These are phyloP conservation scores for Aspergillus oerlinghausenensis DNA, from an alignment of 2,329 filamentous ascomycete species.

Conservation along the genomic window DNA sequence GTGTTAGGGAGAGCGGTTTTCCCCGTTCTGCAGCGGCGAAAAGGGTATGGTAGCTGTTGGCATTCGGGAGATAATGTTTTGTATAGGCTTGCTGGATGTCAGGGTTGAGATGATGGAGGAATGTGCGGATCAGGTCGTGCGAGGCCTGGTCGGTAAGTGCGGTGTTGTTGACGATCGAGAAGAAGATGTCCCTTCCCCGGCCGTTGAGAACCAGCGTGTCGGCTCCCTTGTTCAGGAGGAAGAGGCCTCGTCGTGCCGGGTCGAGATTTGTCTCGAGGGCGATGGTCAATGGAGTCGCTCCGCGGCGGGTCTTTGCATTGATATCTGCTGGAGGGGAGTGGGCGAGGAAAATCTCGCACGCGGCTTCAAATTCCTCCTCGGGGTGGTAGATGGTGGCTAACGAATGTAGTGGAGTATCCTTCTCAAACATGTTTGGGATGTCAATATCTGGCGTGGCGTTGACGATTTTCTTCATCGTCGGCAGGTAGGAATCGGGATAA, in stretches of 20 bases:
- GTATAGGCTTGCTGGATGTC: slow-evolving; percentile 12
- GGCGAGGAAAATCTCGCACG: slow-evolving; percentile 17
- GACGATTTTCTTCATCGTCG: slow-evolving; percentile 14
- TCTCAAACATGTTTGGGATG: slow-evolving; percentile 12
- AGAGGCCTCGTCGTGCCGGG: slow-evolving; percentile 14
- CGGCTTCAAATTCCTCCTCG: slow-evolving; percentile 21
- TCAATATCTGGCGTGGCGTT: slow-evolving; percentile 13
- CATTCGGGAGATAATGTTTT: slow-evolving; percentile 12
- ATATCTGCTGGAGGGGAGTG: slow-evolving; percentile 15
- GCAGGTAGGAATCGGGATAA: slow-evolving; percentile 20
- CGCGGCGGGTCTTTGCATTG: slow-evolving; percentile 14
- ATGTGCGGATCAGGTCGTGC: slow-evolving; percentile 16
- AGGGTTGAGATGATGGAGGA: slow-evolving; percentile 12
- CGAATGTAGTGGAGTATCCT: slow-evolving; percentile 21
- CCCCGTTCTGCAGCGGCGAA: slow-evolving; percentile 14
- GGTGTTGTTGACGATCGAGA: slow-evolving; percentile 16
- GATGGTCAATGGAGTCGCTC: slow-evolving; percentile 18
- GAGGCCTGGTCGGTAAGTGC: slow-evolving; percentile 17
- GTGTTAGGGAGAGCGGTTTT: slow-evolving; percentile 10
- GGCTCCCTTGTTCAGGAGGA: slow-evolving; percentile 19
- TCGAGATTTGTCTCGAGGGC: slow-evolving; percentile 18
- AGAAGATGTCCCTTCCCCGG: slow-evolving; percentile 19
- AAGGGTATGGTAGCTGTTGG: slow-evolving; percentile 10
- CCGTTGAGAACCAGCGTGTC: slow-evolving; percentile 5
- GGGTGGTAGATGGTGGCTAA: slow-evolving; percentile 17